Base-by-base conservation (phyloP, 495 filamentous ascomycete species). In the Daldinia bambusicola region DNA sequence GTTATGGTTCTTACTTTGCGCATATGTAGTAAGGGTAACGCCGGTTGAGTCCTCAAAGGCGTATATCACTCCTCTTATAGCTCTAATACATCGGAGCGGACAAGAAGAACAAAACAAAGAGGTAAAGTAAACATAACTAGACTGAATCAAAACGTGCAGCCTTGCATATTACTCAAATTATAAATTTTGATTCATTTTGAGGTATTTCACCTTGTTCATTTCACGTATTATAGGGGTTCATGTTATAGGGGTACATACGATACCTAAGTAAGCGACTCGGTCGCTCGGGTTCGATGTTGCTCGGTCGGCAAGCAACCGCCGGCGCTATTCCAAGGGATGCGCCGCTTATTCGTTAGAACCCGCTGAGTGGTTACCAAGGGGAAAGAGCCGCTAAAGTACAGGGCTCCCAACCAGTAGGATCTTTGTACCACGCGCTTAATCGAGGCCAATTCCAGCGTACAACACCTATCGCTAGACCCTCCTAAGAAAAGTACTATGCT, bases 381-480 rank as follows among this genome's bases (percentile, higher is more conserved):
- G 31, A 48, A 59, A 61, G 66, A 73, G 70, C 66, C 70, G 70
- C 70, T 69, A 73, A 53, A 43, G 20, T 34, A 34, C 61, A 22
- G 61, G 31, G 20, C 9, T 59, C 51, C 3, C 61, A 55, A 50
- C 75, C 75, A 75, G 72, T 76, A 75, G 52, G 57, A 75, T 70
- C 32, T 38, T 59, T 37, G 66, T 65, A 63, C 64, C 63, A 74
- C 75, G 75, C 75, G 75, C 75, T 75, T 75, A 75, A 71, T 64
- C 50, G 38, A 38, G 59, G 66, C 59, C 63, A 67, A 56, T 61
- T 67, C 48, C 40, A 32, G 55, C 9, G 34, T 36, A 36, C n/a
- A n/a, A n/a, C n/a, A n/a, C 26, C 26, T 26, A 36, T 36, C 34
- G 34, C 34, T 36, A 10, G 34, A 36, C 60, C 45, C 51, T 48